These are phyloP conservation scores for Microcos paniculata DNA, from an alignment of 345 rosid species.

Conservation along the genomic window DNA sequence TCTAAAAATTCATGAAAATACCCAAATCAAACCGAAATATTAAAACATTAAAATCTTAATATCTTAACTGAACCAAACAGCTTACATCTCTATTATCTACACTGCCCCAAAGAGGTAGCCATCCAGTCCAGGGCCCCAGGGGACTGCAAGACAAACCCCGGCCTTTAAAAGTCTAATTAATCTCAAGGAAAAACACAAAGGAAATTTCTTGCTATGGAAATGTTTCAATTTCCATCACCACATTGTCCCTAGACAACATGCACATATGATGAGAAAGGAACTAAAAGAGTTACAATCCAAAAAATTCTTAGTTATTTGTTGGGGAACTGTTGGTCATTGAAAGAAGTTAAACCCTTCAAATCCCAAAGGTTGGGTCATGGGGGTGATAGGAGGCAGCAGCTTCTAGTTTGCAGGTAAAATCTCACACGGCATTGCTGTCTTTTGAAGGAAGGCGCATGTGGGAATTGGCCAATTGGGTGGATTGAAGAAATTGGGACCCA, in stretches of 20 bases:
- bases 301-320: not conserved
- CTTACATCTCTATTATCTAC: no score
- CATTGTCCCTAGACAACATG: not conserved
- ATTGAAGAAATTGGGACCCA: not conserved
- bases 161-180: not conserved
- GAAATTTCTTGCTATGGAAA: slow-evolving; percentile 8
- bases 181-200: no score
- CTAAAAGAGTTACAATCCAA: not conserved
- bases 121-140: not conserved
- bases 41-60: no score
- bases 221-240: not conserved
- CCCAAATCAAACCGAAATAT: no score
- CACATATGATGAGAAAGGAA: not conserved
- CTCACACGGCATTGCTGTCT: slow-evolving; percentile 16
- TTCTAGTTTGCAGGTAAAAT: slow-evolving; percentile 1
- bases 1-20: no score
- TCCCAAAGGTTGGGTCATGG: not conserved
- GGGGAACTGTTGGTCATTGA: not conserved
- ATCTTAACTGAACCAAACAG: no score
- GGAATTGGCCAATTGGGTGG: slow-evolving; percentile 9
- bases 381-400: not conserved
- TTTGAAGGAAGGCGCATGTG: slow-evolving; percentile 5
- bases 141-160: not conserved
- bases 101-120: not conserved
- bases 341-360: not conserved